phyloP scores from a whole-genome alignment of 2,329 filamentous ascomycete genomes.

The Cladobotryum protrusum region DNA sequence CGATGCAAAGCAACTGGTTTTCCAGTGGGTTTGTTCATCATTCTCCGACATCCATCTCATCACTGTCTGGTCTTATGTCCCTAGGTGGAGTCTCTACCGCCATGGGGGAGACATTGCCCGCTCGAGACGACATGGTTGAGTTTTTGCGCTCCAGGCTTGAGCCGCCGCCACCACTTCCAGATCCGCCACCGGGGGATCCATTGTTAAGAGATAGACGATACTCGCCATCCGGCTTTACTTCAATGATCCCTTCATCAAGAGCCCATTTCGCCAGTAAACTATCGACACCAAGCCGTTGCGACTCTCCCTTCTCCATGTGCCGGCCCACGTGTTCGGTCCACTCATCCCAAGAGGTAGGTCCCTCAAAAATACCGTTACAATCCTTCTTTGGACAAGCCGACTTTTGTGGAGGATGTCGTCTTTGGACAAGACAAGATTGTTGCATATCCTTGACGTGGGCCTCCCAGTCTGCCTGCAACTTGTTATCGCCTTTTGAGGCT shows the following conservation, averaged over 20 bases:
- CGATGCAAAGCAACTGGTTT: not conserved
- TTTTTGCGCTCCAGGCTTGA: conserved; percentile 22
- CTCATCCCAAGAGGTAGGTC: conserved; percentile 73
- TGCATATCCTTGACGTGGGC: conserved; percentile 64
- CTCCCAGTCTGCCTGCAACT: conserved; percentile 58
- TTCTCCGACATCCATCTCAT: conserved; percentile 21
- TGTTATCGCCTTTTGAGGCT: conserved; percentile 51
- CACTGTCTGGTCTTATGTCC: conserved; percentile 20
- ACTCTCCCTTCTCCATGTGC: conserved; percentile 75
- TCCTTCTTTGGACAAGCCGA: conserved; percentile 67
- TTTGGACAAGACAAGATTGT: conserved; percentile 62
- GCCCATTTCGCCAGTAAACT: conserved; percentile 55
- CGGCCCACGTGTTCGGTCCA: conserved; percentile 88
- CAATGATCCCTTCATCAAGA: conserved; percentile 57
- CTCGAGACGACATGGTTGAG: conserved; percentile 14
- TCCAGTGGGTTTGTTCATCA: conserved; percentile 14
- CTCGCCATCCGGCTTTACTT: conserved; percentile 48
- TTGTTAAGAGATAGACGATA: conserved; percentile 42
- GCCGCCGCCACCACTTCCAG: conserved; percentile 7
- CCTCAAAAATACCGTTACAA: conserved; percentile 66
- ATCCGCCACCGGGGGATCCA: conserved; percentile 12
- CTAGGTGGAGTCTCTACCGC: conserved; percentile 18
- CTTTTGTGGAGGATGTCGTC: conserved; percentile 62
- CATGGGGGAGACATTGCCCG: conserved; percentile 12
- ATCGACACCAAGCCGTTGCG: conserved; percentile 51